phyloP scores from a whole-genome alignment of 1,139 yeast genomes.

The Tardiomyces digboiensis region DNA sequence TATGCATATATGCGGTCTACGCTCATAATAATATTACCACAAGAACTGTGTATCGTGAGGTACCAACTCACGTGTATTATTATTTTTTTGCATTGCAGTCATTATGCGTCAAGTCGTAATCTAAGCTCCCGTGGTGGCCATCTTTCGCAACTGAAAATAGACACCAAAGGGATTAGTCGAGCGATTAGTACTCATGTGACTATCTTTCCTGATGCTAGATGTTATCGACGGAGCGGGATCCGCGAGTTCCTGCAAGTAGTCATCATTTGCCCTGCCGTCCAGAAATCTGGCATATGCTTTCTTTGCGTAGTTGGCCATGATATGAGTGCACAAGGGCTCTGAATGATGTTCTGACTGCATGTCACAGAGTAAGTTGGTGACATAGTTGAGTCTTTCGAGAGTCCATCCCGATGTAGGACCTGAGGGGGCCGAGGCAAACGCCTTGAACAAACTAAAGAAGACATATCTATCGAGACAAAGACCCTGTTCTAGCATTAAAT shows the following conservation, averaged over 20 bases:
- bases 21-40: no score
- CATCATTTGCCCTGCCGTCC: neutral
- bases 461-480: neutral
- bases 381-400: neutral
- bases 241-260: no score
- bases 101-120: neutral
- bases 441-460: neutral
- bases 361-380: neutral
- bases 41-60: no score
- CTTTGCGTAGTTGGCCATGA: neutral
- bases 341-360: neutral
- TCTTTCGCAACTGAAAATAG: neutral
- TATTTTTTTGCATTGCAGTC: no score
- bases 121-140: neutral
- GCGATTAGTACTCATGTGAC: no score
- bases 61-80: no score
- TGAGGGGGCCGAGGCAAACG: neutral
- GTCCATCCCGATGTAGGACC: neutral
- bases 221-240: no score
- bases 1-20: no score
- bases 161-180: neutral
- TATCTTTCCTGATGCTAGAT: no score
- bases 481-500: neutral
- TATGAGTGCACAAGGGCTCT: neutral
- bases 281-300: neutral